Base-by-base conservation (phyloP, 2,329 filamentous ascomycete species). In the Lasiodiplodia sp. region DNA sequence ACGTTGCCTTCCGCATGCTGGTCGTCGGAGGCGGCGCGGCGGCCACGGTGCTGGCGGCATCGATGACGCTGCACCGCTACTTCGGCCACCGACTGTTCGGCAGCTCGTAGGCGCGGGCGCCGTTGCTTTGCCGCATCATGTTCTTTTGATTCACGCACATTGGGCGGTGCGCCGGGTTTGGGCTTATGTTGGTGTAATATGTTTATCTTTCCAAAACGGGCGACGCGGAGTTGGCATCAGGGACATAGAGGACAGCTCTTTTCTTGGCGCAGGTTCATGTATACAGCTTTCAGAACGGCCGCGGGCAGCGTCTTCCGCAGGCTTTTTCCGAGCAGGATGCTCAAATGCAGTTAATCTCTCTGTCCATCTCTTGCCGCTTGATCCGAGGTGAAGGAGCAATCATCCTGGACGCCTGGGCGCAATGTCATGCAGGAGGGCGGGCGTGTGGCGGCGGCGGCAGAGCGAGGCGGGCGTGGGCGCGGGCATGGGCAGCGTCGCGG, bases 1-100 rank as follows among this genome's bases (percentile, higher is more conserved):
- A 87, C 72, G 83, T 83, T 47, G 79, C 84, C 62, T 79, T 86
- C 74, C 82, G 85, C 70, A 83, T 82, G 21, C 75, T 85, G 58
- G 83, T 85, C 14, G 81, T 86, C 66, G 83, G 84, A 25, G 81
- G 84, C 37, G 79, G 82, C 21, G 71, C 86, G 14, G 75, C 85
- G 69, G 84, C 84, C 1, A 65, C 69, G 16, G 63, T 71, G 38
- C 66, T 71, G 6, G 69, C 69, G 34, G 68, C 70, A 18, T 55
- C 65, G 8, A 65, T 69, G 25, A 71, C 69, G 12, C 68, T 69
- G 40, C 58, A 69, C 66, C 53, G 69, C 10, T 68, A 70, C 67
- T 68, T 64, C 38, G 67, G 67, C 58, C 67, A 68, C 58, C 44
- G 38, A 52, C 67, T 68, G 28, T 40, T 68, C 23, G 57, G 56